Evolutionary conservation across 495 filamentous ascomycete species (phyloP), one percentile per base, ranked within the genome.

Genomic region (Astrocystis sublimbata): DNA sequence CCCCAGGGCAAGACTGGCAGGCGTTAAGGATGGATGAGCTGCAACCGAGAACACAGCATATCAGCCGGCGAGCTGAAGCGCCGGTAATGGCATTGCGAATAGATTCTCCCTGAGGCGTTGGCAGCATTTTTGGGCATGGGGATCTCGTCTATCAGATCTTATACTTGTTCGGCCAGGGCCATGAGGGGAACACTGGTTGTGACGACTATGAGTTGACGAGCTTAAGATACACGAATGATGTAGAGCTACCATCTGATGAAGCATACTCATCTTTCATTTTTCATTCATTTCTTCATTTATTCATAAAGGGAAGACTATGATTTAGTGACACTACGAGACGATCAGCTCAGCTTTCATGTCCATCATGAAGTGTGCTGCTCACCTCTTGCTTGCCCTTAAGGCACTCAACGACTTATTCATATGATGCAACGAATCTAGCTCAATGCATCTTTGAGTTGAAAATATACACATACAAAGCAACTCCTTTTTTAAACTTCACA

Each of bases 371-470:
- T n/a, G 6, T 40, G 24, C 43, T 47, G 21, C 56, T 47, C 41
- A 31, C 21, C 28, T 43, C 30, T 17, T 41, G 38, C 33, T 58
- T 19, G 30, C 36, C 28, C 28, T 40, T n/a, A n/a, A n/a, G n/a
- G n/a, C n/a, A n/a, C n/a, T 24, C 46, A 42, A 31, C 40, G 31
- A n/a, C n/a, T 13, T 26, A 26, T 30, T 12, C 23, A 54, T 40
- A 19, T 46, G n/a, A 26, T 63, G 33, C 43, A 40, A 57, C n/a
- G 51, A 58, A 63, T 43, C 60, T 63, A 63, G 52, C 60, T 58
- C 41, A 33, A 63, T 63, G 60, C 60, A 55, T 58, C 52, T 33
- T 54, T 55, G 49, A 61, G 49, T 50, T 43, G 40, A 60, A 49
- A 40, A 30, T 7, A 10, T n/a, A 0, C 15, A 55, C 15, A 56